These are phyloP conservation scores for Massarina eburnea DNA, from an alignment of 2,329 filamentous ascomycete genomes.

Conservation along the genomic window DNA sequence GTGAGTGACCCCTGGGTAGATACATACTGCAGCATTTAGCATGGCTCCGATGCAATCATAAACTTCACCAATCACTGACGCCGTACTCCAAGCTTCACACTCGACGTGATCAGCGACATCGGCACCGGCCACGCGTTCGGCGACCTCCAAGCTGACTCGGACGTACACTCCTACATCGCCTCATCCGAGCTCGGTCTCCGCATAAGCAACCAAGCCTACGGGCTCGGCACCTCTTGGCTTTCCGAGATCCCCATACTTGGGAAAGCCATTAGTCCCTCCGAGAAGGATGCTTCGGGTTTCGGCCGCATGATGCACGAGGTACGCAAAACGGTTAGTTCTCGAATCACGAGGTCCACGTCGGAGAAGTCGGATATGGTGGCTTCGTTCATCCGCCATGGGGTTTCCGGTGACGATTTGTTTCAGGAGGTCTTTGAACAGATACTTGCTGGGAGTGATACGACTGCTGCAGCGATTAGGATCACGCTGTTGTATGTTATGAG, in stretches of 20 bases:
- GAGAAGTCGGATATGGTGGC: constrained; percentile 56
- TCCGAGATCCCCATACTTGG: constrained; percentile 26
- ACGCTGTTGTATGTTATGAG: constrained; percentile 57
- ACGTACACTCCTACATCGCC: constrained; percentile 50
- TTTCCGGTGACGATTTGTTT: constrained; percentile 46
- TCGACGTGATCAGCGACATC: constrained; percentile 59
- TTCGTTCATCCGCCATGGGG: constrained; percentile 52
- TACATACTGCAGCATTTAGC: no score
- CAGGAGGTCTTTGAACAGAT: constrained; percentile 50
- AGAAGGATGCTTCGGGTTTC: constrained; percentile 39
- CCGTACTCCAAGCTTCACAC: no score
- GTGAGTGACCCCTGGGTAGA: no score
- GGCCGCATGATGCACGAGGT: constrained; percentile 38
- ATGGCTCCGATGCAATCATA: no score
- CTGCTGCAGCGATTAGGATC: constrained; percentile 57
- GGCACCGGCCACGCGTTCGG: constrained; percentile 57
- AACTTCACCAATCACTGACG: no score
- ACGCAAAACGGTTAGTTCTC: constrained; percentile 37
- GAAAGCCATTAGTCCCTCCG: constrained; percentile 30
- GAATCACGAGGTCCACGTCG: constrained; percentile 48
- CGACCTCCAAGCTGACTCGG: constrained; percentile 52
- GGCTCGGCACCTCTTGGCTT: constrained; percentile 30
- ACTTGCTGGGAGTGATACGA: constrained; percentile 61
- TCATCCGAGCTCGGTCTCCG: constrained; percentile 45
- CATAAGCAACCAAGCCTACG: constrained; percentile 30